Evolutionary conservation across 2,329 filamentous ascomycete genomes (phyloP), one percentile per base, ranked within the genome.

Genomic region (Fusarium palustre): DNA sequence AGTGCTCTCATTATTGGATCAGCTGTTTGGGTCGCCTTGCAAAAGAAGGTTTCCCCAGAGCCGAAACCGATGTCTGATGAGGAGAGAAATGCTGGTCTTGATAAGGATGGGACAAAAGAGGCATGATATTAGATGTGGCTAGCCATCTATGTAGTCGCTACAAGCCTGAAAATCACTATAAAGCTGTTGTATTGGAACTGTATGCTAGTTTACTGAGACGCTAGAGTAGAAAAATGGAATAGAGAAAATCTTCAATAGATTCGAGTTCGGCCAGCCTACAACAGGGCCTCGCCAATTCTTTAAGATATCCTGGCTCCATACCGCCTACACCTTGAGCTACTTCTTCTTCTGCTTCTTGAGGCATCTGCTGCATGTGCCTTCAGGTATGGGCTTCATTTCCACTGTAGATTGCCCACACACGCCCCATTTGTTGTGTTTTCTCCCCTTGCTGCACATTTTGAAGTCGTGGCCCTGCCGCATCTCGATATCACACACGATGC

Each of bases 11-110:
- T 83, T 33, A 81, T 83, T 25, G 77, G 77, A 1, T 80, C 78
- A 0, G 80, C 81, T 2, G 64, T 83, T 28, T 83, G 81, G 81
- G 76, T 82, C 7, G 81, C 77, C 36, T 16, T 83, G 11, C 81
- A 83, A 48, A 82, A 81, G 70, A 77, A 76, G 55, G 72, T 73
- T 20, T 63, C 75, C 48, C 78, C 55, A 3, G 60, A 73, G 13
- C 60, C 59, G 6, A 74, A 68, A 28, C 70, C 59, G 7, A 30
- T 65, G 0, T 54, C 69, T 2, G 79, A 82, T 12, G 80, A 82
- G 48, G 81, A 82, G 68, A 77, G 71, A 16, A 77, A 18, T 30
- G n/a, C 24, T 4, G 33, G 53, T 1, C 10, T 49, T 7, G 76
- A 48, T 70, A 36, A 18, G 30, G 52, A 20, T n/a, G 18, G 20